Conservation (phyloP, 257 asterid genomes). For the Henckelia pumila region DNA sequence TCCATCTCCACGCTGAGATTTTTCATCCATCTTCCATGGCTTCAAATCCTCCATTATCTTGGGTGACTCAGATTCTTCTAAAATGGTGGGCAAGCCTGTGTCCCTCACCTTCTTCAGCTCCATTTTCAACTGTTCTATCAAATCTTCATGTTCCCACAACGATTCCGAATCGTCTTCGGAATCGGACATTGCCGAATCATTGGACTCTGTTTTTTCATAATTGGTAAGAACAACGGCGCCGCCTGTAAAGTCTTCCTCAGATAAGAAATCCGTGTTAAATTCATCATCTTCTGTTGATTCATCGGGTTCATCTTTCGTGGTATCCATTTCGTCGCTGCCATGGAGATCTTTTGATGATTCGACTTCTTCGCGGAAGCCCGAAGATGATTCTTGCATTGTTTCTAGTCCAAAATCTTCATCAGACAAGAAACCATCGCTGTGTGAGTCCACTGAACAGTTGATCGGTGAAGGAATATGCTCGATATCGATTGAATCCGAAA, state of each 20-base stretch:
- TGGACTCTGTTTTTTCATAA: conserved; percentile 30
- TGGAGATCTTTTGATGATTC: conserved; percentile 29
- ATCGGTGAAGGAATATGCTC: conserved; percentile 32
- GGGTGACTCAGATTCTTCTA: conserved; percentile 83
- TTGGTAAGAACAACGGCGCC: neutral
- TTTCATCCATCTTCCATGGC: conserved; percentile 94
- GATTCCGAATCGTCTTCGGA: conserved; percentile 53
- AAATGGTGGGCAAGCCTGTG: conserved; percentile 79
- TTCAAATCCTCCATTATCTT: conserved; percentile 68
- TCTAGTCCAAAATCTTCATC: conserved; percentile 55
- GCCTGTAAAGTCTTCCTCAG: conserved; percentile 37
- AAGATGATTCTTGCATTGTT: conserved; percentile 24
- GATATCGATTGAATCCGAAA: conserved; percentile 36
- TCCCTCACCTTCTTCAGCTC: conserved; percentile 78
- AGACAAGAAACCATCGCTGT: conserved; percentile 47
- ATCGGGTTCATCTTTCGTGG: neutral
- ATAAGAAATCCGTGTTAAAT: conserved; percentile 30
- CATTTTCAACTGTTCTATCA: conserved; percentile 83
- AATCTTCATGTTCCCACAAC: conserved; percentile 94
- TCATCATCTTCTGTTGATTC: neutral
- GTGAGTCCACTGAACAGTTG: conserved; percentile 36
- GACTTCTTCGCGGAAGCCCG: conserved; percentile 32
- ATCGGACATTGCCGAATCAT: conserved; percentile 31
- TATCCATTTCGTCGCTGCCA: conserved; percentile 25
- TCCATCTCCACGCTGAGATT: conserved; percentile 49